These are phyloP conservation scores for Novymonas esmeraldas DNA, from an alignment of 208 protist species.

Conservation along the genomic window DNA sequence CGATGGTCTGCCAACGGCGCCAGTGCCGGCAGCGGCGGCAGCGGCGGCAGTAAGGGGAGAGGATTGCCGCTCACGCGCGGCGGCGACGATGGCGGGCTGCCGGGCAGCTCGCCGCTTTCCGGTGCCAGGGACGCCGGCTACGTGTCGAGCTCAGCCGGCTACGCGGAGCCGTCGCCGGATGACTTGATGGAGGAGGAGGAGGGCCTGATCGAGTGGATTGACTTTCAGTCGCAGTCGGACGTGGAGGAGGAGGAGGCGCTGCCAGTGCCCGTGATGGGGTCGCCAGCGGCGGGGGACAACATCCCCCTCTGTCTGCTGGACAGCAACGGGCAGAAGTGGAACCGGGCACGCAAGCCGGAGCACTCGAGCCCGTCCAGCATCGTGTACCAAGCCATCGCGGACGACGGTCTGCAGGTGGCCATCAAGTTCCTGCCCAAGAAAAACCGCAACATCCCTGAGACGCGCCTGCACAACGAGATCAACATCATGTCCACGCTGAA, in stretches of 20 bases:
- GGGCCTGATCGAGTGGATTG: conserved; percentile 35
- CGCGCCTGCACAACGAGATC: conserved; percentile 50
- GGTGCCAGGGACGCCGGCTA: no score
- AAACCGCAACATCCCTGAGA: conserved; percentile 51
- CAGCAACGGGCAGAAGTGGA: conserved; percentile 51
- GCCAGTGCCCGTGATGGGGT: conserved; percentile 1
- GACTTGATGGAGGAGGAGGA: conserved; percentile 1
- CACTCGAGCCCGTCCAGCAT: conserved; percentile 52
- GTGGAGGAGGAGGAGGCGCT: conserved; percentile 1
- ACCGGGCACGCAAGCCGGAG: conserved; percentile 48
- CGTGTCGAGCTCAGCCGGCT: no score
- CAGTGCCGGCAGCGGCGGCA: no score
- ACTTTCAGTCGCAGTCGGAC: conserved; percentile 17
- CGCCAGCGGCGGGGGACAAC: conserved; percentile 24
- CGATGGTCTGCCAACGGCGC: neutral
- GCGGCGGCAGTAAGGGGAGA: no score
- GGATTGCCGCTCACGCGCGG: no score
- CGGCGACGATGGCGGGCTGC: no score
- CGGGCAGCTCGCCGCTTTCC: no score
- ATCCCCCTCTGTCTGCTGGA: conserved; percentile 52
- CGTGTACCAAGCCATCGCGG: conserved; percentile 62
- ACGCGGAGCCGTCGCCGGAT: neutral
- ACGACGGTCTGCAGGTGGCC: conserved; percentile 64
- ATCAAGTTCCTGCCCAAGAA: conserved; percentile 71
- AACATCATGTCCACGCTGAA: conserved; percentile 43